These are phyloP conservation scores for Cicer yamashitae DNA, from an alignment of 306 rosid species.

Conservation along the genomic window DNA sequence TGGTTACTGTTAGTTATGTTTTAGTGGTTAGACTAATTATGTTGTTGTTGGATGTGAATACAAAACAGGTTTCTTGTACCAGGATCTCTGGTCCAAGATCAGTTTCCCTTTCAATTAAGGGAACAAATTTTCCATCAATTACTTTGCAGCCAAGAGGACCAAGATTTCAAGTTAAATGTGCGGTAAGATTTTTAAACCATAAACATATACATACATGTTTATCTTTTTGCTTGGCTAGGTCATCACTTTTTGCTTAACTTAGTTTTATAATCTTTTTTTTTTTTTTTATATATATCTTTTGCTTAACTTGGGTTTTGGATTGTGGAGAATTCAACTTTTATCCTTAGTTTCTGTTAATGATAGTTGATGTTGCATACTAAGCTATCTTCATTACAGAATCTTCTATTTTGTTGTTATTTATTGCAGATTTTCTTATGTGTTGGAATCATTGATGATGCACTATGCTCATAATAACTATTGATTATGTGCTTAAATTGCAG, in stretches of 20 bases:
- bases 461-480: not conserved
- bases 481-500: slow-evolving; percentile 10
- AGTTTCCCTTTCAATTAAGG: slow-evolving; percentile 64
- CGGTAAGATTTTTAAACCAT: slow-evolving; percentile 59
- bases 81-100: slow-evolving; percentile 59
- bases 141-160: slow-evolving; percentile 50
- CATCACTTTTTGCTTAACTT: not conserved
- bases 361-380: not conserved
- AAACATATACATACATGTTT: not conserved
- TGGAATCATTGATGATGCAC: not conserved
- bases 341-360: slow-evolving; percentile 29
- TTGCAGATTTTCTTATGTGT: not conserved
- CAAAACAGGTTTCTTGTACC: slow-evolving; percentile 55
- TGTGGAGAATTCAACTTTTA: not conserved
- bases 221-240: not conserved
- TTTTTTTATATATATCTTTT: not conserved
- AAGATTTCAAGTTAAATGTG: slow-evolving; percentile 63
- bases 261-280: not conserved
- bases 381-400: not conserved
- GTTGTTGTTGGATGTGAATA: slow-evolving; percentile 44
- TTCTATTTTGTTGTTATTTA: not conserved
- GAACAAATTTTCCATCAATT: slow-evolving; percentile 60
- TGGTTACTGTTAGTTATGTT: slow-evolving; percentile 2
- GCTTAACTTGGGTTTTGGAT: not conserved
- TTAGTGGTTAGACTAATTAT: not conserved